phyloP scores from a whole-genome alignment of 306 rosid species.

The Corylus americana region DNA sequence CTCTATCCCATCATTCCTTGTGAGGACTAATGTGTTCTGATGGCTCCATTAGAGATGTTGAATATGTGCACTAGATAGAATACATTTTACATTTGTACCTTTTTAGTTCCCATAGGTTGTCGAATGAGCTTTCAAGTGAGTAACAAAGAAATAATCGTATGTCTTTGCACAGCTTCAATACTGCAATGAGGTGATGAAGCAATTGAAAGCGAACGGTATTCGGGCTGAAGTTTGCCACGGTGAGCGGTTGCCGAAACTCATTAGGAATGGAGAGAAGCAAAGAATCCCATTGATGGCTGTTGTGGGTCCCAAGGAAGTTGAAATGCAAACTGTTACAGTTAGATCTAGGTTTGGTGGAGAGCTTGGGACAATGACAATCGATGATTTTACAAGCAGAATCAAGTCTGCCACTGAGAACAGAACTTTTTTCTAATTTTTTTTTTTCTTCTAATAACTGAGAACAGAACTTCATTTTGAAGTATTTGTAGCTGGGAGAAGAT shows the following conservation, averaged over 20 bases:
- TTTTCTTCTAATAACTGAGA: slow-evolving; percentile 28
- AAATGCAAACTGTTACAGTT: slow-evolving; percentile 68
- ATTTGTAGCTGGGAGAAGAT: slow-evolving; percentile 1
- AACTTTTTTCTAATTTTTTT: neutral
- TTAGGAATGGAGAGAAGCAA: slow-evolving; percentile 93
- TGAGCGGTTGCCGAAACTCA: slow-evolving; percentile 88
- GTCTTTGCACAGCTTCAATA: slow-evolving; percentile 58
- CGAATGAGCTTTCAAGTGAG: neutral
- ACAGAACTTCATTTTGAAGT: slow-evolving; percentile 49
- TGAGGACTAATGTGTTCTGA: neutral
- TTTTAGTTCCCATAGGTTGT: neutral
- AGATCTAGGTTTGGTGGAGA: slow-evolving; percentile 89
- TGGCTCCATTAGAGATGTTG: neutral
- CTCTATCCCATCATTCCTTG: neutral
- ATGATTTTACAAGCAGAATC: slow-evolving; percentile 71
- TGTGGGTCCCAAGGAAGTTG: slow-evolving; percentile 88
- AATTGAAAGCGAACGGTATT: slow-evolving; percentile 64
- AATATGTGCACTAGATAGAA: neutral
- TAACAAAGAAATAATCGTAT: slow-evolving; percentile 15
- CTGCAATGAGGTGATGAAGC: slow-evolving; percentile 66
- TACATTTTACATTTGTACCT: neutral
- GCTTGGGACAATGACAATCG: slow-evolving; percentile 73
- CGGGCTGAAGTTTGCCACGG: slow-evolving; percentile 85
- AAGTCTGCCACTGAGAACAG: slow-evolving; percentile 54
- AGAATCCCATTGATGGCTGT: slow-evolving; percentile 94